Conservation (phyloP, 768 basidiomycete genomes). For the Mycena leptocephala region DNA sequence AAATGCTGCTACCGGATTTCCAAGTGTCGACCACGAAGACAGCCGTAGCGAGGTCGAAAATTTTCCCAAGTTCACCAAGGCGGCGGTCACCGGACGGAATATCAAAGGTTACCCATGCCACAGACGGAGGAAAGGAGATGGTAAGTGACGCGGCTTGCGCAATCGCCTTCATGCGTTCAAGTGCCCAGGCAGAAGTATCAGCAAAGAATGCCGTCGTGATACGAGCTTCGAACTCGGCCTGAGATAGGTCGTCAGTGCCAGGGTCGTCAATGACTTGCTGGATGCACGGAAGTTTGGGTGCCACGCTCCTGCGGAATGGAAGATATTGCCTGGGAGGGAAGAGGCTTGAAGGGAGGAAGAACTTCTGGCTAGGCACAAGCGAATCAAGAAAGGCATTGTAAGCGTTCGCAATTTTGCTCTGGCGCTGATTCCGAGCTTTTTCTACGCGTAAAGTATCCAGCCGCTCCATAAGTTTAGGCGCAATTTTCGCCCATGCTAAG, state of each 20-base stretch:
- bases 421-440: background rate
- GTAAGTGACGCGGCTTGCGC: background rate
- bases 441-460: background rate
- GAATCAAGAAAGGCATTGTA: background rate
- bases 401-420: background rate
- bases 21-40: slow-evolving; percentile 8
- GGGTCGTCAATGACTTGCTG: background rate
- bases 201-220: background rate
- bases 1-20: background rate
- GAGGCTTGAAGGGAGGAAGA: background rate
- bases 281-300: background rate
- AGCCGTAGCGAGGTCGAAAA: background rate
- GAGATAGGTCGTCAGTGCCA: background rate
- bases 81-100: background rate
- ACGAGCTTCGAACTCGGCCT: background rate
- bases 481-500: background rate
- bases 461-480: background rate
- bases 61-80: background rate
- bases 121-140: background rate
- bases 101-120: background rate
- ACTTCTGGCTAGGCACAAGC: background rate
- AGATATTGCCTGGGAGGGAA: background rate
- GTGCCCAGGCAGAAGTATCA: background rate
- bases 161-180: slow-evolving; percentile 1
- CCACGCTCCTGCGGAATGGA: background rate